Conservation (phyloP, 352 stramenopile genomes). For the Globisporangium uncinulatum region DNA sequence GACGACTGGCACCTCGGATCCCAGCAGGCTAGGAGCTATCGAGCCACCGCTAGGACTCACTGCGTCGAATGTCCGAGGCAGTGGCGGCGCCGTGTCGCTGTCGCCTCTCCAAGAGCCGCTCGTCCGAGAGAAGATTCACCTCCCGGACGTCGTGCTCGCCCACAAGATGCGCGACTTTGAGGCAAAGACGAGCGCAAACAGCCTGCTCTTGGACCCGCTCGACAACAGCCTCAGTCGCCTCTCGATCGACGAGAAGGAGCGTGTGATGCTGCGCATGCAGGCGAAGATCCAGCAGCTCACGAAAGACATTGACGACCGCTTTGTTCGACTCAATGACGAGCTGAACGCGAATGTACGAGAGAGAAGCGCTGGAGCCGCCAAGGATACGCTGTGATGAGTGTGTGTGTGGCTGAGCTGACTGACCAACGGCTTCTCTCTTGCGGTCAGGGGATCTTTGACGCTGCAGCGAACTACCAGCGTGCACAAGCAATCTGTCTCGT, state of each 20-base stretch:
- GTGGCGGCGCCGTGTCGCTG: neutral
- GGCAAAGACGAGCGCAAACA: conserved; percentile 46
- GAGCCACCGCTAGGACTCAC: neutral
- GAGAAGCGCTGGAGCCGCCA: too few species aligned
- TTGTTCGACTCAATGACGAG: conserved; percentile 36
- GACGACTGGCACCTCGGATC: neutral
- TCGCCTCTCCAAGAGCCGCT: neutral
- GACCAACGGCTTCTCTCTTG: neutral
- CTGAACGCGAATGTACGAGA: conserved; percentile 38
- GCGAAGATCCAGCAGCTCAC: conserved; percentile 61
- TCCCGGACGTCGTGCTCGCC: conserved; percentile 62
- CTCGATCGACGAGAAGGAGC: conserved; percentile 63
- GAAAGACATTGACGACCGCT: conserved; percentile 47
- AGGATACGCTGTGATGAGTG: too few species aligned
- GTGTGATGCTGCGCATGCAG: conserved; percentile 69
- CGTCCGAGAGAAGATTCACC: conserved; percentile 32
- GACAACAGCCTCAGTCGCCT: conserved; percentile 47
- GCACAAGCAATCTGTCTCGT: conserved; percentile 67
- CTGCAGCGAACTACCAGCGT: conserved; percentile 45
- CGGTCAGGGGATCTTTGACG: conserved; percentile 51
- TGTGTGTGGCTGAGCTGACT: neutral
- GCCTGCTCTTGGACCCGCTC: conserved; percentile 47
- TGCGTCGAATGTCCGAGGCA: neutral
- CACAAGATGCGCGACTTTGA: conserved; percentile 83
- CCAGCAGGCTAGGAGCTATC: neutral